Conservation (phyloP, 1,284 basidiomycete species). For the Pulchroboletus neoregius region DNA sequence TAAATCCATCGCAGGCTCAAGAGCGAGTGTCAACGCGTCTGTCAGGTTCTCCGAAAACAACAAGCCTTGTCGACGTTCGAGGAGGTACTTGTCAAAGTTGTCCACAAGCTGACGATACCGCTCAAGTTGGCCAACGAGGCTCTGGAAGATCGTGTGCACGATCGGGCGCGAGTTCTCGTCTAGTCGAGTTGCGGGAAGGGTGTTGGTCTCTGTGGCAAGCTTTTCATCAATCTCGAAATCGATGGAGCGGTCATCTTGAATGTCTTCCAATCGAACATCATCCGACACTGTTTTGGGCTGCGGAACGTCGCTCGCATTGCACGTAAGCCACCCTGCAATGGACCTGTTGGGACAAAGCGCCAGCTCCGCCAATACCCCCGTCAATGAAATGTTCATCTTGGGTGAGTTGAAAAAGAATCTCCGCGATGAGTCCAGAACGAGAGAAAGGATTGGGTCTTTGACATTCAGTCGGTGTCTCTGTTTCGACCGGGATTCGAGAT, state of each 20-base stretch:
- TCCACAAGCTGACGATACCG: slow-evolving; percentile 71
- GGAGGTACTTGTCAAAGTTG: slow-evolving; percentile 80
- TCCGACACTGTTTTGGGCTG: slow-evolving; percentile 24
- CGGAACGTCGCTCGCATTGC: slow-evolving; percentile 43
- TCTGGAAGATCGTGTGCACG: slow-evolving; percentile 74
- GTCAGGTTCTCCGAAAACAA: slow-evolving; percentile 91
- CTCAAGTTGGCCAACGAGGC: slow-evolving; percentile 75
- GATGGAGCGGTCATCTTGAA: slow-evolving; percentile 72
- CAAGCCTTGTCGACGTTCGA: slow-evolving; percentile 85
- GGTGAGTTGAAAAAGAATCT: slow-evolving; percentile 84
- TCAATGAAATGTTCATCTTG: slow-evolving; percentile 86
- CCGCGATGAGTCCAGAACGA: slow-evolving; percentile 67
- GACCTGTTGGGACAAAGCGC: slow-evolving; percentile 83
- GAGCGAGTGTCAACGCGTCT: slow-evolving; percentile 76
- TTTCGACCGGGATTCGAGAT: slow-evolving; percentile 40
- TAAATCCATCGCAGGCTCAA: slow-evolving; percentile 55
- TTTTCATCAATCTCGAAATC: slow-evolving; percentile 69
- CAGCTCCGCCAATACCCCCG: slow-evolving; percentile 74
- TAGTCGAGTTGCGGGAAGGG: slow-evolving; percentile 60
- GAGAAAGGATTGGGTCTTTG: slow-evolving; percentile 72
- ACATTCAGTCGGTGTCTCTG: slow-evolving; percentile 72
- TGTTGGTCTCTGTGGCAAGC: slow-evolving; percentile 53
- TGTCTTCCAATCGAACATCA: slow-evolving; percentile 30
- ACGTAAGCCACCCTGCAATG: slow-evolving; percentile 84
- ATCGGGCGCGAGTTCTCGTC: slow-evolving; percentile 73